A percentile compares a stretch with the other conserved stretches of the same genome.
phyloP scores from a whole-genome alignment of 768 basidiomycete genomes.

The Crepidotus variabilis region DNA sequence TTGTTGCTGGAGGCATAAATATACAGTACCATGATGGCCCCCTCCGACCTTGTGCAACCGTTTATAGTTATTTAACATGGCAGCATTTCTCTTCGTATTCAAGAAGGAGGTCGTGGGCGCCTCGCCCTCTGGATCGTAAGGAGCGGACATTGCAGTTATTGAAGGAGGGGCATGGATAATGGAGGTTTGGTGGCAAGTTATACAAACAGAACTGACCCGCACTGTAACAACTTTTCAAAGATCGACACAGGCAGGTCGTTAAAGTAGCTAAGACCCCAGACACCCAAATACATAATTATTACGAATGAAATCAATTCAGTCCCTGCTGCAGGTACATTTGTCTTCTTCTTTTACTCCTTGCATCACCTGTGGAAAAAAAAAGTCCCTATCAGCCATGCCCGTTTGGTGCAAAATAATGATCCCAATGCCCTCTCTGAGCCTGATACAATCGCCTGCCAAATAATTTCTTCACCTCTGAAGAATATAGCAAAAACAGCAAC shows the following conservation, averaged over 20 bases:
- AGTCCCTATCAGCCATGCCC: conserved; percentile 9
- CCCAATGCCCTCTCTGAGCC: neutral
- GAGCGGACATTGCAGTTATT: conserved; percentile 20
- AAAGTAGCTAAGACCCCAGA: conserved; percentile 9
- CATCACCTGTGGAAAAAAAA: conserved; percentile 37
- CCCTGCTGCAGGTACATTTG: conserved; percentile 35
- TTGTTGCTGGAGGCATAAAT: conserved; percentile 46
- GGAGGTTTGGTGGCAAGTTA: conserved; percentile 12
- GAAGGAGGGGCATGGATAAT: conserved; percentile 14
- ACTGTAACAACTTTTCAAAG: conserved; percentile 5
- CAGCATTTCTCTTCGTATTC: conserved; percentile 31
- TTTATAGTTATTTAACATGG: conserved; percentile 83
- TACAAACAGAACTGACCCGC: conserved; percentile 9
- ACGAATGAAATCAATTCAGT: conserved; percentile 10
- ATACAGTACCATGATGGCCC: conserved; percentile 91
- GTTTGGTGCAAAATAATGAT: conserved; percentile 5
- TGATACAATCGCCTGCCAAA: neutral
- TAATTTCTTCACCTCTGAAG: too few species aligned
- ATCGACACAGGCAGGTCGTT: conserved; percentile 9
- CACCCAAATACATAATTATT: conserved; percentile 12
- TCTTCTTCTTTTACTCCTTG: conserved; percentile 41
- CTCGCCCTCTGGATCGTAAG: conserved; percentile 35
- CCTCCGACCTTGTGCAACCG: conserved; percentile 74
- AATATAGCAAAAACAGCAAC: neutral
- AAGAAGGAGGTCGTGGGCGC: conserved; percentile 38